Conservation (phyloP, 2,329 filamentous ascomycete species). For the Monascus ruber region DNA sequence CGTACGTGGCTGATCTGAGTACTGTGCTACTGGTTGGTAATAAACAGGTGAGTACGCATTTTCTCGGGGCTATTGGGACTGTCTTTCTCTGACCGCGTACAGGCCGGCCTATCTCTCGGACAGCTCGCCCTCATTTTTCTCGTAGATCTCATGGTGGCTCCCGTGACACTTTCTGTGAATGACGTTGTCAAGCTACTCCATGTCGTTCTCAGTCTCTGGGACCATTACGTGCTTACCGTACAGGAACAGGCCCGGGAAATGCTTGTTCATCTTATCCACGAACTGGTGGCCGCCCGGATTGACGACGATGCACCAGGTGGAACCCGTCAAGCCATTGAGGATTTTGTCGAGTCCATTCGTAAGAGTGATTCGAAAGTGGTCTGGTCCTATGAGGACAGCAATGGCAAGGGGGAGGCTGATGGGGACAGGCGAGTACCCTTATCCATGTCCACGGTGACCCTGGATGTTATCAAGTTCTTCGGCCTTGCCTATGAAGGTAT, state of each 20-base stretch:
- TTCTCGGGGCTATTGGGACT: too few relatives aligned
- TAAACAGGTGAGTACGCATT: slow-evolving; percentile 52
- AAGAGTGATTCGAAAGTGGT: slow-evolving; percentile 73
- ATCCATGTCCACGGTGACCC: slow-evolving; percentile 76
- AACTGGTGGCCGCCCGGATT: slow-evolving; percentile 70
- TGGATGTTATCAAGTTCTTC: slow-evolving; percentile 75
- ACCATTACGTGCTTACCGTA: slow-evolving; percentile 88
- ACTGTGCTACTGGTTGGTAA: slow-evolving; percentile 73
- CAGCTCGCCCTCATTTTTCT: slow-evolving; percentile 87
- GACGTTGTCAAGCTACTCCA: slow-evolving; percentile 79
- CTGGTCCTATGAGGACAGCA: slow-evolving; percentile 91
- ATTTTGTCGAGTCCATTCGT: slow-evolving; percentile 76
- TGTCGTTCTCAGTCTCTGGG: slow-evolving; percentile 88
- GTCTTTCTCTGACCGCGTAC: not conserved
- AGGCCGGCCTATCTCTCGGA: slow-evolving; percentile 76
- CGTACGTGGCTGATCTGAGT: slow-evolving; percentile 78
- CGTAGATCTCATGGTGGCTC: slow-evolving; percentile 91
- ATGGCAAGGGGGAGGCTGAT: slow-evolving; percentile 61
- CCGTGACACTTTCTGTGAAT: slow-evolving; percentile 66
- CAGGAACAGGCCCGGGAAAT: slow-evolving; percentile 96
- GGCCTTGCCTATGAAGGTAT: slow-evolving; percentile 73
- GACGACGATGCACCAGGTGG: slow-evolving; percentile 59
- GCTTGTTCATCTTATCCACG: slow-evolving; percentile 94
- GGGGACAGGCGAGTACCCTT: slow-evolving; percentile 70
- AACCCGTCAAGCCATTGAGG: slow-evolving; percentile 67